Evolutionary conservation across 345 rosid species (phyloP), one percentile per base, ranked within the genome.

Genomic region (Citrus sp.): DNA sequence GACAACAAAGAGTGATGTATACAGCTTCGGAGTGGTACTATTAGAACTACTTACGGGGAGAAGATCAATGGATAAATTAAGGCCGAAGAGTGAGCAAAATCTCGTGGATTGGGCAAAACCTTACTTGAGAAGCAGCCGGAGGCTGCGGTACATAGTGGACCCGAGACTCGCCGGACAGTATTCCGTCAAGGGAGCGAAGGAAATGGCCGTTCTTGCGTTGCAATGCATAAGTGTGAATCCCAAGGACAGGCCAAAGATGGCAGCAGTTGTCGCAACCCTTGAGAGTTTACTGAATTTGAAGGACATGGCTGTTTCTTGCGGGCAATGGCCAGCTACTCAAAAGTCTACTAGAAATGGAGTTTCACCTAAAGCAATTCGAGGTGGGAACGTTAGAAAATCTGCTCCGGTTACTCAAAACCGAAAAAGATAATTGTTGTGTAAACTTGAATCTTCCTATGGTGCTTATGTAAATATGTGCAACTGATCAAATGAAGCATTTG

Each of bases 181-280:
- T 78, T 93, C 98, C 0, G 89, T 93, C 2, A 95, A 88, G 78
- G 99, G 96, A n/a, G 94, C 98, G 4, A 95, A 92, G 76, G 92
- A 87, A 34, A 84, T 89, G 79, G 98, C 93, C 56, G 72, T 70
- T 32, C 75, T 95, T 14, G 93, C 98, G 0, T 76, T 82, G 13
- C 94, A 88, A 18, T 95, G 99, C 86, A 82, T 88, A 32, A 92
- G 96, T 68, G 81, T 89, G 81, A 91, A 89, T 83, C 98, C 99
- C 22, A 95, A 87, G 82, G 97, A 95, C 80, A 86, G 99, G 77
- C 99, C 99, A 2, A 91, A 85, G 77, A 92, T 93, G 98, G 85
- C 89, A 9, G 85, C 87, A 56, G 56, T 93, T 24, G 82, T 90
- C n/a, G 93, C 92, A 42, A 71, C 88, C 3, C 92, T 95, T 62